Percentiles rank a stretch among this genome's conserved stretches.
Evolutionary conservation across 768 basidiomycete species (phyloP).

Genomic region (Saitozyma podzolica): DNA sequence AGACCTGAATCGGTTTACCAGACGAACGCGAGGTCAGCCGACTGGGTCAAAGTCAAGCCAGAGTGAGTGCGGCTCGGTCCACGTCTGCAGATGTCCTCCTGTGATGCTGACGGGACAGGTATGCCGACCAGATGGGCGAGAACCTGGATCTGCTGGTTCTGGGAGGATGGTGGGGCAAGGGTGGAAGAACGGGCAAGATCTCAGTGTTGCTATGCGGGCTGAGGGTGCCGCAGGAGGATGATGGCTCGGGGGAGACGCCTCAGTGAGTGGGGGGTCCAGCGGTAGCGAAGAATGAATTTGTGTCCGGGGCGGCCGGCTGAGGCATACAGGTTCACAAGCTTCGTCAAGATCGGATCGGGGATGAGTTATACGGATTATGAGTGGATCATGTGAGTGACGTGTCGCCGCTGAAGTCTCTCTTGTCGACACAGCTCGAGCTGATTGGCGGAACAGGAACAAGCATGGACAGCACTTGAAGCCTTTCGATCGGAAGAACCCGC

Average conservation of each 20-base stretch:
- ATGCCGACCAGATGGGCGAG: constrained; percentile 53
- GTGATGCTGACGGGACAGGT: constrained; percentile 25
- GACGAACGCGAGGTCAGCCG: constrained; percentile 80
- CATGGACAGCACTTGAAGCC: constrained; percentile 64
- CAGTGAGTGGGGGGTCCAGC: constrained; percentile 55
- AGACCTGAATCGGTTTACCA: constrained; percentile 76
- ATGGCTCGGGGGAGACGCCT: constrained; percentile 62
- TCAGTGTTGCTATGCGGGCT: constrained; percentile 89
- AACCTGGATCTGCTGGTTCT: constrained; percentile 89
- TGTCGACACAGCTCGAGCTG: background rate
- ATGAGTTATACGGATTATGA: constrained; percentile 81
- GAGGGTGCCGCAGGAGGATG: constrained; percentile 66
- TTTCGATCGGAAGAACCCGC: constrained; percentile 72
- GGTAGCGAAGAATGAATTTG: background rate
- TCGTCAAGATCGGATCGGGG: constrained; percentile 88
- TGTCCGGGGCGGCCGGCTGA: background rate
- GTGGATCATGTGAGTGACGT: constrained; percentile 61
- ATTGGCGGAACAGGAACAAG: constrained; percentile 60
- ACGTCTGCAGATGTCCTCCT: background rate
- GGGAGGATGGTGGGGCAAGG: constrained; percentile 82
- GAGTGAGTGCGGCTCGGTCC: constrained; percentile 31
- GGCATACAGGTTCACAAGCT: constrained; percentile 69
- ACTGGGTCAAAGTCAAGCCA: constrained; percentile 83
- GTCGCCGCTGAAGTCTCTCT: background rate
- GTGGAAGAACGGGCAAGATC: constrained; percentile 81